phyloP scores from a whole-genome alignment of 176 grass and related monocot species.

The Chrysopogon serrulatus region DNA sequence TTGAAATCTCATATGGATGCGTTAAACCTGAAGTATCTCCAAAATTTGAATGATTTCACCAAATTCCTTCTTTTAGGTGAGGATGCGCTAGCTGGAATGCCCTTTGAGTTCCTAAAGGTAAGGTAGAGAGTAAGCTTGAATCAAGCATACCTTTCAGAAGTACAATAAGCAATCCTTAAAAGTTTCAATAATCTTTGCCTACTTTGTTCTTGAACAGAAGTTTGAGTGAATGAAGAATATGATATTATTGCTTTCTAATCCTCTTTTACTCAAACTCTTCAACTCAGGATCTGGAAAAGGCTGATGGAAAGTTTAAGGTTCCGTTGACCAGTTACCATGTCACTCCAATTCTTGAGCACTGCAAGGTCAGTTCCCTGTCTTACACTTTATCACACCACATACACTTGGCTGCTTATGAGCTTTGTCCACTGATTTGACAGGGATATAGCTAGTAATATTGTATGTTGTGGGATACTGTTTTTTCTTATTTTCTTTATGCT shows the following conservation, averaged over 20 bases:
- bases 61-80: constrained; percentile 71
- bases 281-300: constrained; percentile 77
- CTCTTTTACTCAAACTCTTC: constrained; percentile 18
- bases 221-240: constrained; percentile 1
- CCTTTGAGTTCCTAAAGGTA: constrained; percentile 82
- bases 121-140: constrained; percentile 23
- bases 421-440: background rate
- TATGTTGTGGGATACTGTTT: constrained; percentile 5
- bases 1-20: constrained; percentile 67
- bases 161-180: background rate
- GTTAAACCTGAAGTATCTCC: constrained; percentile 77
- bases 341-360: constrained; percentile 93
- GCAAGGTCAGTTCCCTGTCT: constrained; percentile 55
- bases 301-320: constrained; percentile 71
- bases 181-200: background rate
- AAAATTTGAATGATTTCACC: constrained; percentile 61
- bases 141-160: background rate
- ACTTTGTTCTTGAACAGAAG: constrained; percentile 22
- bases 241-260: background rate
- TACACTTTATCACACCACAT: background rate
- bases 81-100: constrained; percentile 81
- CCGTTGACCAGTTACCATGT: constrained; percentile 67
- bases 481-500: background rate
- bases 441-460: background rate
- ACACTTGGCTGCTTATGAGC: background rate